phyloP scores from a whole-genome alignment of 2,329 filamentous ascomycete species.

The Geoglossum cookeanum region DNA sequence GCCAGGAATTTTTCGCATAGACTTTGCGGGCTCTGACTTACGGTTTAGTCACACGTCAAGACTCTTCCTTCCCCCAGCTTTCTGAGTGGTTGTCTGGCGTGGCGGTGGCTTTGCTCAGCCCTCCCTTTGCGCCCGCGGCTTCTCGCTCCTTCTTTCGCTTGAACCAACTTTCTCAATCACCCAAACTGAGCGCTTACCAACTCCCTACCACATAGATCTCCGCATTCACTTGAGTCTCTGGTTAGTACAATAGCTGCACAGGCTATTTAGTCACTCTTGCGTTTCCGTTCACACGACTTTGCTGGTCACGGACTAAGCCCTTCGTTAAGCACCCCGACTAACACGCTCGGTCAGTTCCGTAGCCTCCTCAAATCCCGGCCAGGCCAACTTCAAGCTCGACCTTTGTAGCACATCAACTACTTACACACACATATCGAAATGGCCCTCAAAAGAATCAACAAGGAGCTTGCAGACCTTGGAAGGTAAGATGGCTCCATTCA shows the following conservation, averaged over 20 bases:
- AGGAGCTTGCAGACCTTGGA: slow-evolving; percentile 78
- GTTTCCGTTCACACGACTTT: neutral
- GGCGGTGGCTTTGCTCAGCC: slow-evolving; percentile 1
- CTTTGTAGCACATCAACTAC: slow-evolving; percentile 1
- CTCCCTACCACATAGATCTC: neutral
- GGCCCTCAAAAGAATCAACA: slow-evolving; percentile 90
- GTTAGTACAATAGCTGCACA: neutral
- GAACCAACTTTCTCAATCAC: neutral
- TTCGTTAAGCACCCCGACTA: slow-evolving; percentile 1
- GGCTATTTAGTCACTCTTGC: neutral
- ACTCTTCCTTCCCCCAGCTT: neutral
- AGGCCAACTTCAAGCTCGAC: slow-evolving; percentile 6
- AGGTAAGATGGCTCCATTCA: slow-evolving; percentile 36
- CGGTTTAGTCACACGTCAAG: neutral
- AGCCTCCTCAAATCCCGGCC: slow-evolving; percentile 11
- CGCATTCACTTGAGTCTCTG: neutral
- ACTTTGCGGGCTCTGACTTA: neutral
- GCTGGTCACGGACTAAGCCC: neutral
- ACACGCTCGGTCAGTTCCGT: slow-evolving; percentile 9
- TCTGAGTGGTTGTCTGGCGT: neutral
- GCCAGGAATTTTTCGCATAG: neutral
- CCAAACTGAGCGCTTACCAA: neutral
- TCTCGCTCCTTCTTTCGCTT: slow-evolving; percentile 1
- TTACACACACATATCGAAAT: slow-evolving; percentile 26
- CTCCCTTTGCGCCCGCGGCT: neutral